Percentiles rank a stretch among this genome's conserved stretches.
phyloP scores from a whole-genome alignment of 495 filamentous ascomycete species.

The Penicilliopsis zonata region DNA sequence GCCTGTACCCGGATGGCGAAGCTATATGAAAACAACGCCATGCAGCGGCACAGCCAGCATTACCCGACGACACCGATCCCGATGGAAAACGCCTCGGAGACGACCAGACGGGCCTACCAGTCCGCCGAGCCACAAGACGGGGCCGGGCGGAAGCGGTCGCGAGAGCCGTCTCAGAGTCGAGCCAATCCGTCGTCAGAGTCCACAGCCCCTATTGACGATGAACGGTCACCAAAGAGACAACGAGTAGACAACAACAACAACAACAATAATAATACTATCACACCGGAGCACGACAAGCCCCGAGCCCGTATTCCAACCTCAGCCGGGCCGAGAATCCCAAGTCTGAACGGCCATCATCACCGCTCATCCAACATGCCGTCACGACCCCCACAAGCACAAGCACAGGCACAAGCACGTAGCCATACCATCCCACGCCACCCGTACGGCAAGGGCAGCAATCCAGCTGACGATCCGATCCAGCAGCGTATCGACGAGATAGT shows the following conservation, averaged over 20 bases:
- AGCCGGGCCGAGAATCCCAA: too few species aligned
- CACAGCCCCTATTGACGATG: constrained; percentile 13
- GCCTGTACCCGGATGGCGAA: constrained; percentile 62
- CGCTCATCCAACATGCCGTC: neutral
- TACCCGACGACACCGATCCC: constrained; percentile 25
- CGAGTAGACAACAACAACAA: constrained; percentile 15
- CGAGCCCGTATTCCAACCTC: neutral
- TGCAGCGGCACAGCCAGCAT: constrained; percentile 29
- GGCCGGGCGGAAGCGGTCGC: constrained; percentile 28
- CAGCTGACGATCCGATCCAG: constrained; percentile 14
- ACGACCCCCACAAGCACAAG: neutral
- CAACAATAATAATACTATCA: constrained; percentile 7
- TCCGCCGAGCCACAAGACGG: constrained; percentile 12
- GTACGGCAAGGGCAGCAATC: constrained; percentile 7
- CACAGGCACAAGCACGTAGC: neutral
- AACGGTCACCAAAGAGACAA: constrained; percentile 29
- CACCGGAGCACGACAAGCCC: neutral
- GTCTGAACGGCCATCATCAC: neutral
- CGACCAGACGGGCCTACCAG: constrained; percentile 19
- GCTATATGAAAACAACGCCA: constrained; percentile 60
- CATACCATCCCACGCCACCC: neutral
- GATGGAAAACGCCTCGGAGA: constrained; percentile 14
- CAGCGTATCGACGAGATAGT: constrained; percentile 25
- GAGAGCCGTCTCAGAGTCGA: constrained; percentile 17
- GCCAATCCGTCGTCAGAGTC: constrained; percentile 3